phyloP scores from a whole-genome alignment of 805 yeast genomes.

The Metschnikowia lochheadii region DNA sequence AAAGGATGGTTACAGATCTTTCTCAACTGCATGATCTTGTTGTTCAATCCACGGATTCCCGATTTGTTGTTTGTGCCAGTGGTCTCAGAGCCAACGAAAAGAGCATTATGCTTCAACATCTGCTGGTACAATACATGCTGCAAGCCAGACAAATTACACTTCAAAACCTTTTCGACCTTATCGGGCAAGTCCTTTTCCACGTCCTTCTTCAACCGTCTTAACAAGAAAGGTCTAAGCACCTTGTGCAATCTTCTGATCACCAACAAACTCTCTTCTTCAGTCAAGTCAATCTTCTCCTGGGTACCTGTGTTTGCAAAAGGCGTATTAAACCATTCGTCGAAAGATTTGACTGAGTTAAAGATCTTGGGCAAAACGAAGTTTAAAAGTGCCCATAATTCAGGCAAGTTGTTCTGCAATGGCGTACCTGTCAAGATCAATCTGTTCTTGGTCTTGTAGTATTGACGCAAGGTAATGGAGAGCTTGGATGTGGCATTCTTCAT shows the following conservation, averaged over 20 bases:
- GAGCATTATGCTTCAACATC: conserved; percentile 67
- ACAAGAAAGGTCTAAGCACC: conserved; percentile 77
- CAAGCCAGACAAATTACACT: conserved; percentile 71
- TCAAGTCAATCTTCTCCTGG: conserved; percentile 73
- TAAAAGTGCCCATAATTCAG: conserved; percentile 81
- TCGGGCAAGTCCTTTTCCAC: conserved; percentile 85
- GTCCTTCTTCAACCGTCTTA: conserved; percentile 81
- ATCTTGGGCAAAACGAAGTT: conserved; percentile 80
- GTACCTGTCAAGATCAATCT: conserved; percentile 84
- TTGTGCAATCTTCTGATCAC: conserved; percentile 82
- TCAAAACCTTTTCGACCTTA: conserved; percentile 76
- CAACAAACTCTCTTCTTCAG: conserved; percentile 82
- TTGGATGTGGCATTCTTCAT: conserved; percentile 79
- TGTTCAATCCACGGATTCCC: conserved; percentile 74
- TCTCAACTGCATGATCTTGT: conserved; percentile 80
- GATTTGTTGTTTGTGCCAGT: conserved; percentile 49
- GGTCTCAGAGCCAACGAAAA: conserved; percentile 61
- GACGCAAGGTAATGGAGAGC: conserved; percentile 64
- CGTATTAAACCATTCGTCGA: conserved; percentile 87
- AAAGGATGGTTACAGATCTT: conserved; percentile 86
- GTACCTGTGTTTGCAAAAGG: conserved; percentile 84
- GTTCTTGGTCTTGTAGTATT: conserved; percentile 69
- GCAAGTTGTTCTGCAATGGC: conserved; percentile 78
- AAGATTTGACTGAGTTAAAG: conserved; percentile 80
- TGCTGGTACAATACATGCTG: conserved; percentile 71